Base-by-base conservation (phyloP, 164 flowering plant genomes). In the Berberis vulgaris region DNA sequence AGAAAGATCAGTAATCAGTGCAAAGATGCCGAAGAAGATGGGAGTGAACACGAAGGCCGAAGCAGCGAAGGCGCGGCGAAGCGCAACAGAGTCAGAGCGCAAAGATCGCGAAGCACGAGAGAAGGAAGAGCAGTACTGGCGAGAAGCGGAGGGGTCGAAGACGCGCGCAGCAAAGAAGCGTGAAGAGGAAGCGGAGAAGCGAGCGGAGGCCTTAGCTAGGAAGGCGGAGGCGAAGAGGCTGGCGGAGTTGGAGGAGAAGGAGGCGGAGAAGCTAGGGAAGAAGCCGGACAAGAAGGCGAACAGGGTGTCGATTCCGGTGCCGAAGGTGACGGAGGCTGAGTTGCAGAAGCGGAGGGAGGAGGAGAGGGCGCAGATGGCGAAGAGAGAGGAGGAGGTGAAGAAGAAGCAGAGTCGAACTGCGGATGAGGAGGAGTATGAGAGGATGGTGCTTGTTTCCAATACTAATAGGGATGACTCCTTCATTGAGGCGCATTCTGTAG, bases 1-100 rank as follows among this genome's bases (percentile, higher is more conserved):
- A 26, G 64, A 67, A 50, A 62, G 62, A 12, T 60, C 7, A 54
- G 4, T 26, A 53, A 53, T 6, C 3, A 8, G n/a, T 6, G 8
- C 58, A 47, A 71, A 63, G 74, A 84, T 83, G 96, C 98, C 98
- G 86, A 92, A 89, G 85, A 92, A 92, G 80, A 82, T 89, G 86
- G 93, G 96, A 12, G 80, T 77, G 43, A 94, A 94, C 85, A 87
- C 84, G 84, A 94, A 94, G 67, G 97, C 99, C 43, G 99, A 94
- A 75, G 96, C 62, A 57, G 96, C 97, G 39, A 77, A 87, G 77
- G 90, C 83, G 49, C 86, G 96, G 45, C 85, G 79, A 78, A 74
- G 56, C 80, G 87, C 96, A 44, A 62, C 84, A 2, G 97, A 91
- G 12, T 3, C 85, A 50, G 97, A 94, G 63, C 80, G 80, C 47